These are phyloP conservation scores for Russula griseocarnosa DNA, from an alignment of 768 basidiomycete genomes.

Conservation along the genomic window DNA sequence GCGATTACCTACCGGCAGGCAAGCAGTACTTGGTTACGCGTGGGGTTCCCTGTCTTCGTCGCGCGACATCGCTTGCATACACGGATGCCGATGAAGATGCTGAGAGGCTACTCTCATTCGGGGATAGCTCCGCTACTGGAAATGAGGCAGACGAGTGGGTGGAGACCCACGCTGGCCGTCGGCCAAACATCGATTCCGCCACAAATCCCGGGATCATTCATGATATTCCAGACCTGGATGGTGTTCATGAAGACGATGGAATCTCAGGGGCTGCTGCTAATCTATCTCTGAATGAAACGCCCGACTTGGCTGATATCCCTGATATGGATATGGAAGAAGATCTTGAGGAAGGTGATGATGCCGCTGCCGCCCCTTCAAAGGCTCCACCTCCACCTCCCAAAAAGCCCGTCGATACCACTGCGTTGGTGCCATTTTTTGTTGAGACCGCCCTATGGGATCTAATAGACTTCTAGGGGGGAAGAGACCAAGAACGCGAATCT, in stretches of 20 bases:
- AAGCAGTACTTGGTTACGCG: constrained; percentile 96
- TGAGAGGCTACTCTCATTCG: constrained; percentile 85
- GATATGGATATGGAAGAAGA: constrained; percentile 99
- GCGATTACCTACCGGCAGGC: constrained; percentile 91
- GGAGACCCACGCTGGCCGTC: constrained; percentile 89
- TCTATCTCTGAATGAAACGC: constrained; percentile 49
- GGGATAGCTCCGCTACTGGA: constrained; percentile 51
- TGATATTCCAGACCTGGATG: constrained; percentile 87
- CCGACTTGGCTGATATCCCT: constrained; percentile 94
- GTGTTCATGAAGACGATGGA: constrained; percentile 39
- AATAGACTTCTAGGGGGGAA: constrained; percentile 43
- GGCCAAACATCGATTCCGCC: constrained; percentile 47
- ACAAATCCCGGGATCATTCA: constrained; percentile 64
- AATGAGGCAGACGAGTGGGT: constrained; percentile 90
- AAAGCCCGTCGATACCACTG: constrained; percentile 46
- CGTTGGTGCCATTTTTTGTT: constrained; percentile 39
- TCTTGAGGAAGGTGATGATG: constrained; percentile 84
- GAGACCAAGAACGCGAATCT: constrained; percentile 76
- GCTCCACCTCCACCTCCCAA: constrained; percentile 33
- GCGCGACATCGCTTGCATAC: constrained; percentile 88
- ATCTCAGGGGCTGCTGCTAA: constrained; percentile 32
- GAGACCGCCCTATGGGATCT: constrained; percentile 3
- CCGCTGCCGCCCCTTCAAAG: constrained; percentile 61
- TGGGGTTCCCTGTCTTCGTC: constrained; percentile 93
- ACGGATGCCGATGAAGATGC: constrained; percentile 96